A percentile compares a stretch with the other conserved stretches of the same genome.
phyloP scores from a whole-genome alignment of 345 rosid genomes.

The Psidium friedrichsthalianum region DNA sequence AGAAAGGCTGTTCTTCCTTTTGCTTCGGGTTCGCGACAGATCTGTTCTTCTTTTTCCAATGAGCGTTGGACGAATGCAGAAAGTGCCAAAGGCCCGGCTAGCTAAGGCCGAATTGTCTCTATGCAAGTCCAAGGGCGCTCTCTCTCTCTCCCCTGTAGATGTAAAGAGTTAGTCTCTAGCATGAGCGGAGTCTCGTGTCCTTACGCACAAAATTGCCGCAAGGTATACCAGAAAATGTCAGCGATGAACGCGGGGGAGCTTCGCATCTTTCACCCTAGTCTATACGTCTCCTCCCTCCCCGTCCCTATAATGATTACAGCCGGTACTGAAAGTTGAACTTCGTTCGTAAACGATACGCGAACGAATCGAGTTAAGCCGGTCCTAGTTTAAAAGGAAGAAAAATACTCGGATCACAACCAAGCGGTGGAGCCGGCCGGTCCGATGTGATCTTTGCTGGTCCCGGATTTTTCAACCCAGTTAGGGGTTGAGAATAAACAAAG shows the following conservation, averaged over 20 bases:
- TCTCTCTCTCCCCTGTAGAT: background rate
- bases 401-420: background rate
- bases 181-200: background rate
- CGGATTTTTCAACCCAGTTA: background rate
- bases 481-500: background rate
- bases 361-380: background rate
- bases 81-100: constrained; percentile 27
- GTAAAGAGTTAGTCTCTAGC: background rate
- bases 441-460: background rate
- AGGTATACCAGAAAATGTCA: background rate
- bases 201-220: background rate
- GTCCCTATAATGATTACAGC: background rate
- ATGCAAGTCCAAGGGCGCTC: background rate
- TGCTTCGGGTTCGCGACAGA: constrained; percentile 1
- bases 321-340: background rate
- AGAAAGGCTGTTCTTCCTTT: background rate
- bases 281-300: background rate
- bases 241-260: background rate
- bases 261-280: background rate
- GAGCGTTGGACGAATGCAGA: constrained; percentile 29
- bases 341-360: background rate
- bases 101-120: background rate
- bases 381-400: background rate
- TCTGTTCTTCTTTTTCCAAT: constrained; percentile 17
- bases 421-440: background rate